Base-by-base conservation (phyloP, 202 grass and related monocot species). In the Bolboschoenoplectus hybrid region DNA sequence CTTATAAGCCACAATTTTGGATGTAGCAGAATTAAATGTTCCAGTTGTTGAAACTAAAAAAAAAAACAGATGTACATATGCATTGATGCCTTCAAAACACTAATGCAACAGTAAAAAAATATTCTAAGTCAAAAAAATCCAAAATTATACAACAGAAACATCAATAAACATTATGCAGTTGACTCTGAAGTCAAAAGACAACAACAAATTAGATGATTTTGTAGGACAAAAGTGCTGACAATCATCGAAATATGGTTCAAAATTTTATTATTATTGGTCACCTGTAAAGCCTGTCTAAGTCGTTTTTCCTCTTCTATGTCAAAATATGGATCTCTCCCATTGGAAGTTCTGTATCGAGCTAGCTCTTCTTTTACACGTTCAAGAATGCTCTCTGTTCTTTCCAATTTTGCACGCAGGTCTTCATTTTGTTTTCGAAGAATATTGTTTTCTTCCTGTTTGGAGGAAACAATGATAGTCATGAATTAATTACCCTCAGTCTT, bases 391-490 rank as follows among this genome's bases (percentile, higher is more conserved):
- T 91, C 91, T 57, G 91, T 86, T 85, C 87, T 71, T 61, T 91
- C 84, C 88, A 98, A 84, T 82, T 91, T 95, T 86, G 64, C n/a
- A 81, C 58, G 89, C 56, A 95, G 80, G 34, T 98, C 91, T 83
- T 95, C 91, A 14, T 95, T 98, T 69, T 95, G 81, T 70, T 81
- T 90, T 64, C 88, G 91, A 39, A 98, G 85, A 6, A 89, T 61
- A 60, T 64, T 81, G 70, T 95, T 98, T 75, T 98, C 93, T 86
- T 98, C 96, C 96, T 98, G 85, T 91, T 87, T 19, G 86, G 4
- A 85, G 64, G 75, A 67, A 12, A 10, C 70, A 87, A 80, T 45
- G 26, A 40, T 49, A 89, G 44, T 17, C 44, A 11, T 40, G 16
- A 58, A 40, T n/a, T 58, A 39, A 16, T 55, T 56, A 57, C 50